Base-by-base conservation (phyloP, 495 filamentous ascomycete species). In the Tetracladium setigerum region DNA sequence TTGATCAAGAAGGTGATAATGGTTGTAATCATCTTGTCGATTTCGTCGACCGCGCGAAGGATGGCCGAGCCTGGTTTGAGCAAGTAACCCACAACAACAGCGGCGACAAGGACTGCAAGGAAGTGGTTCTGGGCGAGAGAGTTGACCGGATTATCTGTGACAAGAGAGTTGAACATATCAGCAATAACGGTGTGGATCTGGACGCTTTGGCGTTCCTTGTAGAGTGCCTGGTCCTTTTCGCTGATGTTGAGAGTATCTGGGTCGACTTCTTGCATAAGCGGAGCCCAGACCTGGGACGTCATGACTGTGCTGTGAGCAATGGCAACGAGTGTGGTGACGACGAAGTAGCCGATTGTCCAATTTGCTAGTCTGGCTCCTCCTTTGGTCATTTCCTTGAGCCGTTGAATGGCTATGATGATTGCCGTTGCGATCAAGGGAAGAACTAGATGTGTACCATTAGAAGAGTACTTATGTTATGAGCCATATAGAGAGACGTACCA, bases 1-100 rank as follows among this genome's bases (percentile, higher is more conserved):
- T 62, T 57, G 60, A 64, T 62, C 8, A 64, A 40, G 18, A 41
- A 56, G 30, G 57, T 53, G 53, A 64, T 64, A 52, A 62, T 47
- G n/a, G n/a, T 44, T 30, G 47, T 60, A 42, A 64, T 55, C 13
- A 64, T 40, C n/a, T 34, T 47, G 30, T 64, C 62, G 24, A 64
- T 40, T 24, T 63, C 60, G 36, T 59, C 38, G 40, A 59, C 9
- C 0, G 54, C 50, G 14, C 30, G 31, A 41, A 55, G 16, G 13
- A 61, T 36, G 15, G 34, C 10, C 8, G 58, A 61, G 13, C 4
- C 27, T 1, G 52, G 35, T 4, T 56, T 27, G n/a, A 61, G 36
- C 12, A 62, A 46, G 32, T 58, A 58, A 34, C 58, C 60, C n/a
- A 60, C 47, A 5, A 57, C 45, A 8, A 54, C 35, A 2, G 54